These are phyloP conservation scores for Colletotrichum musae DNA, from an alignment of 2,329 filamentous ascomycete species.

Conservation along the genomic window DNA sequence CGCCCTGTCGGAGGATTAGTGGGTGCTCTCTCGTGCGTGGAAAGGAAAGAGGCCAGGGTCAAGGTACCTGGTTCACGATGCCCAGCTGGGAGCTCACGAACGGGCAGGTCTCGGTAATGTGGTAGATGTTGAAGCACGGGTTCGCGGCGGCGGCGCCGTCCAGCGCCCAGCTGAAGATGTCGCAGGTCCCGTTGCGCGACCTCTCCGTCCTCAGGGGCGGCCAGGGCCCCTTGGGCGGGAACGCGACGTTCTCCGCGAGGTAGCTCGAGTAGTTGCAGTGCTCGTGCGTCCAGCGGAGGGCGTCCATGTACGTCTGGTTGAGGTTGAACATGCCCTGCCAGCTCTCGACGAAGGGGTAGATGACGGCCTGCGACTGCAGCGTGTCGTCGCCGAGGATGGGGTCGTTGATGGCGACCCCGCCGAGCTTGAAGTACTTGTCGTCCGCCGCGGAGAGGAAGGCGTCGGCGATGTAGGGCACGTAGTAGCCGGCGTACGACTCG, in stretches of 20 bases:
- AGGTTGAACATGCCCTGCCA: constrained; percentile 73
- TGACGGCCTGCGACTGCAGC: constrained; percentile 61
- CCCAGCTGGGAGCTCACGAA: constrained; percentile 77
- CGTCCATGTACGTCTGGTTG: constrained; percentile 69
- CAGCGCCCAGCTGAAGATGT: constrained; percentile 66
- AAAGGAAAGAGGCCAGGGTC: no score
- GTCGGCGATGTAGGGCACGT: constrained; percentile 80
- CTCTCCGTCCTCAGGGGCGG: constrained; percentile 64
- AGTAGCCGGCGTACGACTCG: constrained; percentile 77
- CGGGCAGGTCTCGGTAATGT: constrained; percentile 81
- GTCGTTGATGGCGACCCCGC: constrained; percentile 81
- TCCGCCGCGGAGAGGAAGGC: constrained; percentile 80
- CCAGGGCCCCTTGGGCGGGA: constrained; percentile 72
- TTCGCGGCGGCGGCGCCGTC: constrained; percentile 71
- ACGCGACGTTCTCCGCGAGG: constrained; percentile 73
- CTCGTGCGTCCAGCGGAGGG: constrained; percentile 68
- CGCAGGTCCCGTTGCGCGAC: constrained; percentile 57
- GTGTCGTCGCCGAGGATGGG: constrained; percentile 72
- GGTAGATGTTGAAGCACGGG: constrained; percentile 87
- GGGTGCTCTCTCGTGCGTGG: no score
- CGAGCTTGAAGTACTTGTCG: constrained; percentile 76
- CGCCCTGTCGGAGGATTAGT: constrained; percentile 53
- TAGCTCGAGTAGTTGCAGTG: constrained; percentile 75
- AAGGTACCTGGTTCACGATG: constrained; percentile 67
- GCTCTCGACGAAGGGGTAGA: constrained; percentile 72